Percentiles rank a stretch among this genome's conserved stretches.
phyloP scores from a whole-genome alignment of 352 stramenopile genomes.

The Globisporangium splendens region DNA sequence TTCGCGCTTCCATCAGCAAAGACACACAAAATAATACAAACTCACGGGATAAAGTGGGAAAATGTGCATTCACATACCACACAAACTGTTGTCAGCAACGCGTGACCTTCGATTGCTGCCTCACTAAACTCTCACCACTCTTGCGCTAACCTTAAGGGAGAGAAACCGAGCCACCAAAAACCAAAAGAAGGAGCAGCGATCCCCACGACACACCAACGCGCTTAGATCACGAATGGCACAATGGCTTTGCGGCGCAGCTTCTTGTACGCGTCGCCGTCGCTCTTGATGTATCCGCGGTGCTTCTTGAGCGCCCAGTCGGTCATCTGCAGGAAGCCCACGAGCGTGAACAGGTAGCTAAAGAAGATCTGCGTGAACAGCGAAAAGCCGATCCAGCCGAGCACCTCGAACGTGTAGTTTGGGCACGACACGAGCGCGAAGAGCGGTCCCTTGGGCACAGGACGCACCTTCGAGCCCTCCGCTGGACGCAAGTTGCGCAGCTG shows the following conservation, averaged over 20 bases:
- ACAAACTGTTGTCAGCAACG: too few species aligned
- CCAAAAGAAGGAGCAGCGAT: too few species aligned
- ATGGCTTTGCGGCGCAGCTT: slow-evolving; percentile 84
- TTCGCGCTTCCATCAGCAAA: too few species aligned
- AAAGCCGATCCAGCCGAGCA: slow-evolving; percentile 88
- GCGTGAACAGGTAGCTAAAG: slow-evolving; percentile 82
- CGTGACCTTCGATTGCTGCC: too few species aligned
- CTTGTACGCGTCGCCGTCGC: slow-evolving; percentile 84
- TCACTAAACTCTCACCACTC: too few species aligned
- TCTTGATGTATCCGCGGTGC: slow-evolving; percentile 86
- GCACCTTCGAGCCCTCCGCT: slow-evolving; percentile 68
- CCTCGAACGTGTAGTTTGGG: slow-evolving; percentile 91
- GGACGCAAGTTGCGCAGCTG: slow-evolving; percentile 79
- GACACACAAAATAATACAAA: too few species aligned
- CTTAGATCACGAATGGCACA: slow-evolving; percentile 81
- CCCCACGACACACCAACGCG: not conserved
- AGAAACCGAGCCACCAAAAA: too few species aligned
- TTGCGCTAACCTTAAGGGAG: too few species aligned
- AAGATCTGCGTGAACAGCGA: slow-evolving; percentile 83
- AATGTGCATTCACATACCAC: too few species aligned
- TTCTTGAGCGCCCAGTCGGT: slow-evolving; percentile 89
- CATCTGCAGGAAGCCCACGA: slow-evolving; percentile 87
- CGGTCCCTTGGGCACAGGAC: slow-evolving; percentile 61
- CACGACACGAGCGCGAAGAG: slow-evolving; percentile 86
- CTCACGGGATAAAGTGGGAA: too few species aligned